These are phyloP conservation scores for Penicillium diatomitis DNA, from an alignment of 495 filamentous ascomycete genomes.

Conservation along the genomic window DNA sequence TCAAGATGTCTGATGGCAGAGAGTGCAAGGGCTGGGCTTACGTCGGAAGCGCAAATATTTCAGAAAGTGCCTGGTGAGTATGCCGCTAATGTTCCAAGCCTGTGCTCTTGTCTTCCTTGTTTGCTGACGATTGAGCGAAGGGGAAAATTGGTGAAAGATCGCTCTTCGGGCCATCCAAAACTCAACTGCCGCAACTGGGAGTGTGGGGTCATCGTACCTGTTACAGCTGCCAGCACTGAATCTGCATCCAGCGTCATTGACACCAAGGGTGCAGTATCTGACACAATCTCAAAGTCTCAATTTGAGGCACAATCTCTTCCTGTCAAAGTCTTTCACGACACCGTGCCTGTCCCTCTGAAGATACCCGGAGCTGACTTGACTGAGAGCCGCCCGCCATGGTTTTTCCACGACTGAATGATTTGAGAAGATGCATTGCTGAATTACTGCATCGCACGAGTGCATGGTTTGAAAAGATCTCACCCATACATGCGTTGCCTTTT, in stretches of 20 bases:
- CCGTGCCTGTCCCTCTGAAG: slow-evolving; percentile 65
- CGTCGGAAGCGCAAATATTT: slow-evolving; percentile 85
- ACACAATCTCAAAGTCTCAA: background rate
- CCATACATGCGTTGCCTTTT: too few species aligned
- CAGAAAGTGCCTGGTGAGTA: slow-evolving; percentile 82
- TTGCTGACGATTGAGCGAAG: slow-evolving; percentile 18
- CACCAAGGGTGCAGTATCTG: background rate
- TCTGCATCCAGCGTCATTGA: background rate
- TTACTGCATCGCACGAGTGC: too few species aligned
- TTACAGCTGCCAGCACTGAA: slow-evolving; percentile 2
- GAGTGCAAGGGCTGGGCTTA: slow-evolving; percentile 60
- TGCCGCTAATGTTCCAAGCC: background rate
- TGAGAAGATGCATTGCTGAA: too few species aligned
- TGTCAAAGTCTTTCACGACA: slow-evolving; percentile 39
- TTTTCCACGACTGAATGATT: slow-evolving; percentile 16
- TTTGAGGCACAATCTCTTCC: background rate
- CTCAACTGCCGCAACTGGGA: slow-evolving; percentile 93
- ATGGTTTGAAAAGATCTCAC: too few species aligned
- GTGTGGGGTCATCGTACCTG: slow-evolving; percentile 72
- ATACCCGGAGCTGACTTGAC: slow-evolving; percentile 46
- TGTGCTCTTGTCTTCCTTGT: background rate
- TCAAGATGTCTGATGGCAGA: slow-evolving; percentile 12
- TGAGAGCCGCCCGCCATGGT: slow-evolving; percentile 46
- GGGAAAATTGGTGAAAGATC: slow-evolving; percentile 67
- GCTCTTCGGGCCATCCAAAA: slow-evolving; percentile 51